phyloP scores from a whole-genome alignment of 148 eudicot genomes.

The Chenopodium suecicum region DNA sequence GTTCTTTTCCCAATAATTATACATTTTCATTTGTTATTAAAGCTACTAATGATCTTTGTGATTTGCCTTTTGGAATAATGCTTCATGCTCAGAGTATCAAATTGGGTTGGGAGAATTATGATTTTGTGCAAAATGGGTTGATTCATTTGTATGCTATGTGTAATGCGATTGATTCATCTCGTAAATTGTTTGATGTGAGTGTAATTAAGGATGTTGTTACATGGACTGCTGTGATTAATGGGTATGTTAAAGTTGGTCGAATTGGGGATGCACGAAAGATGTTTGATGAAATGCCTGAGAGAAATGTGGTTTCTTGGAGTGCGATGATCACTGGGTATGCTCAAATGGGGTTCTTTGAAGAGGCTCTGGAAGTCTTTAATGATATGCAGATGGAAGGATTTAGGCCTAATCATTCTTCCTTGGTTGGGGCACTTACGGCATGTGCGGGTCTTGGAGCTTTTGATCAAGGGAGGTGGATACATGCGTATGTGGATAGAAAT shows the following conservation, averaged over 20 bases:
- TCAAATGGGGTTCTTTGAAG: conserved; percentile 48
- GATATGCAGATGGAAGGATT: conserved; percentile 53
- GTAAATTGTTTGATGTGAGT: conserved; percentile 48
- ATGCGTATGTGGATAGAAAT: conserved; percentile 42
- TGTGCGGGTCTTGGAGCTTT: conserved; percentile 65
- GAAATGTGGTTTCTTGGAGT: conserved; percentile 71
- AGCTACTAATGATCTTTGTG: conserved; percentile 44
- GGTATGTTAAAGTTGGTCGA: conserved; percentile 55
- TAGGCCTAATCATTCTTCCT: conserved; percentile 49
- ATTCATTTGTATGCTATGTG: conserved; percentile 62
- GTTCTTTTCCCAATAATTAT: conserved; percentile 57
- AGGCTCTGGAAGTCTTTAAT: conserved; percentile 54
- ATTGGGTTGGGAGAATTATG: conserved; percentile 74
- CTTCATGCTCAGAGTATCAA: conserved; percentile 48
- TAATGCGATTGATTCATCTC: conserved; percentile 34
- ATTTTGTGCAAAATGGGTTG: conserved; percentile 78
- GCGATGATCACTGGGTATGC: conserved; percentile 63
- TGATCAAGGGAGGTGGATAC: conserved; percentile 77
- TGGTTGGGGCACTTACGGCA: conserved; percentile 64
- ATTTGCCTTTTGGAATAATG: conserved; percentile 38
- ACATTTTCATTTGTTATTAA: conserved; percentile 68
- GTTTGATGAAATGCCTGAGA: conserved; percentile 77
- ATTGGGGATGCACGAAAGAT: conserved; percentile 44
- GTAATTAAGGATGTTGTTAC: conserved; percentile 54
- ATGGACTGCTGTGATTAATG: conserved; percentile 74